phyloP scores from a whole-genome alignment of 768 basidiomycete genomes.

The Leucogyrophana mollusca region DNA sequence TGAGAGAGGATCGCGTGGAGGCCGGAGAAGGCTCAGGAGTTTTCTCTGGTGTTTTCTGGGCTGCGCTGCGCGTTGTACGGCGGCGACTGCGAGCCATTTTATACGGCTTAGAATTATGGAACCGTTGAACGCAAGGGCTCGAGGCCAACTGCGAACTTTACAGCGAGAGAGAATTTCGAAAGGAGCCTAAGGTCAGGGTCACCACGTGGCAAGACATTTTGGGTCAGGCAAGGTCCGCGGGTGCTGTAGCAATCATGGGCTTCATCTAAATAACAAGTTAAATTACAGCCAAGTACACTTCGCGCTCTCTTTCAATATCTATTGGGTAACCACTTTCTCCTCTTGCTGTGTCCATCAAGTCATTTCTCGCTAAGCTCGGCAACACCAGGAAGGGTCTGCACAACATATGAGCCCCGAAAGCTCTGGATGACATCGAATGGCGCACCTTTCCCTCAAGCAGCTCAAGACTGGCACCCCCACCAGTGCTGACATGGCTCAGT shows the following conservation, averaged over 20 bases:
- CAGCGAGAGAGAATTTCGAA: too few species aligned
- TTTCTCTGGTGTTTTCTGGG: conserved; percentile 34
- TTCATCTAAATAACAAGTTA: too few species aligned
- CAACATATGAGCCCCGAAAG: conserved; percentile 13
- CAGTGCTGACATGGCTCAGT: conserved; percentile 95
- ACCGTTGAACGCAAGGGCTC: too few species aligned
- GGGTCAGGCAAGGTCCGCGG: too few species aligned
- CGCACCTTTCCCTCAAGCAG: conserved; percentile 95
- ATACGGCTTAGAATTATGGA: too few species aligned
- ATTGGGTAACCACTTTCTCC: too few species aligned
- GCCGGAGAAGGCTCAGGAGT: conserved; percentile 29
- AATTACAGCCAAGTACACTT: too few species aligned
- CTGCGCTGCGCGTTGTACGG: conserved; percentile 37
- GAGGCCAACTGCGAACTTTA: too few species aligned
- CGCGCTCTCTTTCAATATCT: too few species aligned
- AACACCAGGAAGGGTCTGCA: conserved; percentile 84
- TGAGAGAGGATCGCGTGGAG: conserved; percentile 28
- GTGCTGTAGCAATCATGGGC: too few species aligned
- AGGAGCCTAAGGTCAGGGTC: too few species aligned
- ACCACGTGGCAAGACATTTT: too few species aligned
- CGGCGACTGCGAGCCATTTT: conserved; percentile 47
- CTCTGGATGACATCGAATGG: neutral
- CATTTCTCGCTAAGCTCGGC: conserved; percentile 85
- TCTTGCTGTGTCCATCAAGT: conserved; percentile 7
- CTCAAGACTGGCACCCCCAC: conserved; percentile 91